Conservation (phyloP, 1,139 yeast species). For the Yamadazyma buinensis region DNA sequence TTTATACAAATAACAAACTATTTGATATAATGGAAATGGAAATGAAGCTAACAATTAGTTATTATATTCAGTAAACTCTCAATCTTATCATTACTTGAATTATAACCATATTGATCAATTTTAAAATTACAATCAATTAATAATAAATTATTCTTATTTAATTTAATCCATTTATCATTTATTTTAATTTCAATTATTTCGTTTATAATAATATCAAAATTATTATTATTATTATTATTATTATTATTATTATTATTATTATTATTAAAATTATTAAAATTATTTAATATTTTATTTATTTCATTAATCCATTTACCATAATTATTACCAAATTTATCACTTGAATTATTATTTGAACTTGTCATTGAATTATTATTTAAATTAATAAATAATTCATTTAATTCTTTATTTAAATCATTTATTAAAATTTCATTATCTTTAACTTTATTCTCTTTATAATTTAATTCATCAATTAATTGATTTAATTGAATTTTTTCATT, state of each 20-base stretch:
- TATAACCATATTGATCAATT: slow-evolving; percentile 7
- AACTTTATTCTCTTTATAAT: background rate
- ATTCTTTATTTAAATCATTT: slow-evolving; percentile 4
- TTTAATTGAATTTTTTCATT: slow-evolving; percentile 7
- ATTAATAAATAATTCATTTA: slow-evolving; percentile 2
- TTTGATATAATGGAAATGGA: no score
- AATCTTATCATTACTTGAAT: slow-evolving; percentile 8
- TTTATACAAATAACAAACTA: no score
- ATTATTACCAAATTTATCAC: slow-evolving; percentile 10
- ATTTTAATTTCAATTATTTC: slow-evolving; percentile 5
- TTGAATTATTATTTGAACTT: background rate
- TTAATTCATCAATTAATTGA: slow-evolving; percentile 8
- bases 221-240: slow-evolving; percentile 13
- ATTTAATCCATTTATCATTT: slow-evolving; percentile 6
- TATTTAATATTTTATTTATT: slow-evolving; percentile 23
- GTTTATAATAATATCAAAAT: slow-evolving; percentile 12
- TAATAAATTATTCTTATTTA: slow-evolving; percentile 7
- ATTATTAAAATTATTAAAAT: slow-evolving; percentile 15
- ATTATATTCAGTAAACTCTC: slow-evolving; percentile 9
- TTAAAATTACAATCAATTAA: slow-evolving; percentile 9
- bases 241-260: no score
- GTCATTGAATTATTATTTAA: no score
- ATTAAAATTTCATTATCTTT: slow-evolving; percentile 4
- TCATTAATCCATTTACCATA: slow-evolving; percentile 32
- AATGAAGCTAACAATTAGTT: no score